Base-by-base conservation (phyloP, 2,329 filamentous ascomycete genomes). In the Ophiosphaerella korrae region DNA sequence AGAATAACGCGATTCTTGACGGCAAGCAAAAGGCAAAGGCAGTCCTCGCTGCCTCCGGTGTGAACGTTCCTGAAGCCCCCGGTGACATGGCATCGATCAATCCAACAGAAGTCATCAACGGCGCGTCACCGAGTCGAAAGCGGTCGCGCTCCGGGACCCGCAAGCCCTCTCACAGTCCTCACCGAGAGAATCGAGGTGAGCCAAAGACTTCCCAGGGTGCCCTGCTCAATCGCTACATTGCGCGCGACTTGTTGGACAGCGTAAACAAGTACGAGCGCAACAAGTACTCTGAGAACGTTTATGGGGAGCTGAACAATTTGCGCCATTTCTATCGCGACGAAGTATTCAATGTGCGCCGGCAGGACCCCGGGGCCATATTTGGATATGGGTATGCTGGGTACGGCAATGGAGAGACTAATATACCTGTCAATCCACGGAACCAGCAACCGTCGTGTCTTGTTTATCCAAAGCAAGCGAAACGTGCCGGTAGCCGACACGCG, bases 301-400 rank as follows among this genome's bases (percentile, higher is more conserved):
- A 78, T 60, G 81, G 77, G 60, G 79, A 86, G 12, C 41, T 71
- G n/a, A 66, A 62, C 37, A 54, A 64, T 39, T 48, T 68, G 45
- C 57, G 60, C 44, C 52, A 62, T 35, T 67, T 65, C 33, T 70
- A 68, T 41, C 56, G 60, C 50, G 64, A 69, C 41, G 54, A 63
- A 52, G 54, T 91, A 80, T 76, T 88, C 80, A 74, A 84, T 80
- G 77, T 82, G 43, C 78, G 82, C 38, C 77, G 81, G 40, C 67
- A 77, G 52, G 79, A 85, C 58, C 84, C 85, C 13, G 84, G 79
- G 34, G 78, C 80, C 9, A 74, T 88, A 26, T 88, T 85, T 68
- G 85, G 85, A 26, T 76, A 79, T 63, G 94, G 94, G 47, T 99
- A 96, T 72, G 86, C 84, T 68, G 93, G 92, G 38, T 96, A 88